Percentiles rank a stretch among this genome's conserved stretches.
Conservation (phyloP, 192 early-diverging fungal species). For the Rhizophagus sp. region DNA sequence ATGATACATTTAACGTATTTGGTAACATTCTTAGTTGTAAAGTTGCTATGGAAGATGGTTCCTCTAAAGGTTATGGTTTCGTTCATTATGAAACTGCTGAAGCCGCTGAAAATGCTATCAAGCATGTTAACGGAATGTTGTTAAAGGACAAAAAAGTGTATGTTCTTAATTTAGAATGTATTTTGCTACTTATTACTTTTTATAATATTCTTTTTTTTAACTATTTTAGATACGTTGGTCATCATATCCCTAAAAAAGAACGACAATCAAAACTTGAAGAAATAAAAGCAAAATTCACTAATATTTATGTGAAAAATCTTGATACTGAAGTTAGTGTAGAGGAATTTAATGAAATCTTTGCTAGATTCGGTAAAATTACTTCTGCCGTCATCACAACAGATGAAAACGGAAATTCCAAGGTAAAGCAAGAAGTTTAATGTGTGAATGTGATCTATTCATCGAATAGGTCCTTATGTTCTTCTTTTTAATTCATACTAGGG, state of each 20-base stretch:
- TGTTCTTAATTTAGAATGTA: conserved; percentile 25
- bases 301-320: conserved; percentile 98
- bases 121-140: conserved; percentile 98
- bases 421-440: neutral
- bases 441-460: neutral
- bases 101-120: conserved; percentile 92
- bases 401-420: conserved; percentile 79
- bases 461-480: neutral
- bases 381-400: conserved; percentile 77
- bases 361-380: conserved; percentile 77
- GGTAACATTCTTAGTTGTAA: conserved; percentile 98
- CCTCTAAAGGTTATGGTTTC: conserved; percentile 95
- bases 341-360: conserved; percentile 79
- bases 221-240: conserved; percentile 76
- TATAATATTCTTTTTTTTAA: neutral
- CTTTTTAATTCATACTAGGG: conserved; percentile 35
- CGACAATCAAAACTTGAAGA: conserved; percentile 89
- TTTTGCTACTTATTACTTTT: neutral
- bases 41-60: conserved; percentile 84
- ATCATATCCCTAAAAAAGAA: conserved; percentile 91
- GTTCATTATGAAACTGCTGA: conserved; percentile 98
- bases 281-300: conserved; percentile 91
- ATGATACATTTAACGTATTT: conserved; percentile 98
- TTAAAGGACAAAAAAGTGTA: conserved; percentile 98
- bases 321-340: conserved; percentile 77